Percentiles rank a stretch among this genome's conserved stretches.
Evolutionary conservation across 352 stramenopile genomes (phyloP).

Genomic region (Peronospora destructor): DNA sequence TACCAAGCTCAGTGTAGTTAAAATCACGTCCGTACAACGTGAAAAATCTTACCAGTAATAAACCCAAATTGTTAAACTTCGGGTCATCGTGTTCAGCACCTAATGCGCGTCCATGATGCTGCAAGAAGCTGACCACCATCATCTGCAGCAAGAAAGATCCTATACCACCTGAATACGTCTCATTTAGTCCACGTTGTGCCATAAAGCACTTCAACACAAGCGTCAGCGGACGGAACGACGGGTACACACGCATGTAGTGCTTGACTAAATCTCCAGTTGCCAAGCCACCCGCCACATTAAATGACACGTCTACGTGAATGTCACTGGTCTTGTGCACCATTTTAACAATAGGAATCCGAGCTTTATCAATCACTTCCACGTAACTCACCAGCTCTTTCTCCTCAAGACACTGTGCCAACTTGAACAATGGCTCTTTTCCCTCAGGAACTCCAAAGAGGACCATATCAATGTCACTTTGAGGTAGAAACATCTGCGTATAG

Average conservation of each 20-base stretch:
- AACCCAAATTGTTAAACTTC: constrained; percentile 86
- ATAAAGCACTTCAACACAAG: constrained; percentile 96
- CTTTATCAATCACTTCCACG: constrained; percentile 93
- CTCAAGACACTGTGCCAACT: constrained; percentile 46
- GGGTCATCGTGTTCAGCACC: constrained; percentile 48
- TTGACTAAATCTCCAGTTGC: constrained; percentile 85
- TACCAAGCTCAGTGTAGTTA: constrained; percentile 89
- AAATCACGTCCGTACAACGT: constrained; percentile 91
- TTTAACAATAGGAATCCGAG: constrained; percentile 94
- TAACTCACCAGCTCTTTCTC: constrained; percentile 79
- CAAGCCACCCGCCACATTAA: constrained; percentile 80
- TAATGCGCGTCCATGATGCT: constrained; percentile 75
- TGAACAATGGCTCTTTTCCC: constrained; percentile 50
- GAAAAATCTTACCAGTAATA: constrained; percentile 92
- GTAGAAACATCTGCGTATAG: constrained; percentile 88
- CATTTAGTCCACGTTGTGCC: constrained; percentile 87
- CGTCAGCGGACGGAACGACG: constrained; percentile 88
- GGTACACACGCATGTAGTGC: constrained; percentile 88
- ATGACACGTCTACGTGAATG: constrained; percentile 91
- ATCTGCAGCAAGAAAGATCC: constrained; percentile 92
- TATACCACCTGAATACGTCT: constrained; percentile 92
- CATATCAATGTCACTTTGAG: constrained; percentile 92
- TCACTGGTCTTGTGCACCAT: constrained; percentile 86
- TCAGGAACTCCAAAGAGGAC: constrained; percentile 74
- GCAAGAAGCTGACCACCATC: constrained; percentile 93